Percentiles rank a stretch among this genome's conserved stretches.
Conservation (phyloP, 164 flowering plant species). For the Chimonanthus salicifolius region DNA sequence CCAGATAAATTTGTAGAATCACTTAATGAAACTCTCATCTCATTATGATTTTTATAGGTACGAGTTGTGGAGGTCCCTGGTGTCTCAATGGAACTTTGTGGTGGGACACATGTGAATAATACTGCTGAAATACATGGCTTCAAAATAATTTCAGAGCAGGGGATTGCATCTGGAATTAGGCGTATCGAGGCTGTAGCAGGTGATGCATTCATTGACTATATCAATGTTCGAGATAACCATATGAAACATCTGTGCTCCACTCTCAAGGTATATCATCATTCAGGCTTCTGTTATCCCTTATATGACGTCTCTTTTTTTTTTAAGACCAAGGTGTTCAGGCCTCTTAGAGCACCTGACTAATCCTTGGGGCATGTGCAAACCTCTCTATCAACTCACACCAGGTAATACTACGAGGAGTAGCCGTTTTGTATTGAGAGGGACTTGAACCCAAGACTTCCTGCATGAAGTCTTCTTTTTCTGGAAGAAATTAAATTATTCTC, state of each 20-base stretch:
- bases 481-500: not conserved
- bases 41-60: conserved; percentile 41
- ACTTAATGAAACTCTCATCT: not conserved
- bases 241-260: conserved; percentile 71
- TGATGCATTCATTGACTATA: conserved; percentile 74
- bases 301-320: not conserved
- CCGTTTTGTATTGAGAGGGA: too few species aligned
- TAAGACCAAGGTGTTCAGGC: too few species aligned
- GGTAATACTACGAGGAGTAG: too few species aligned
- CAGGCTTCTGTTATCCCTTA: not conserved
- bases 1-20: not conserved
- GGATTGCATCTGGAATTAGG: conserved; percentile 87
- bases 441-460: not conserved
- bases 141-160: conserved; percentile 90
- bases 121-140: conserved; percentile 89
- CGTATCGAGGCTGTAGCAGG: conserved; percentile 96
- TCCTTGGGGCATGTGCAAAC: too few species aligned
- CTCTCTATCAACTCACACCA: too few species aligned
- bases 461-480: not conserved
- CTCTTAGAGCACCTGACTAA: too few species aligned
- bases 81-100: conserved; percentile 96
- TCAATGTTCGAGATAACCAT: conserved; percentile 50
- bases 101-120: conserved; percentile 89
- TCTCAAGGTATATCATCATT: conserved; percentile 50
- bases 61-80: conserved; percentile 97